Percentiles rank a stretch among this genome's conserved stretches.
phyloP scores from a whole-genome alignment of 202 grass and related monocot species.

The Digitaria exilis region DNA sequence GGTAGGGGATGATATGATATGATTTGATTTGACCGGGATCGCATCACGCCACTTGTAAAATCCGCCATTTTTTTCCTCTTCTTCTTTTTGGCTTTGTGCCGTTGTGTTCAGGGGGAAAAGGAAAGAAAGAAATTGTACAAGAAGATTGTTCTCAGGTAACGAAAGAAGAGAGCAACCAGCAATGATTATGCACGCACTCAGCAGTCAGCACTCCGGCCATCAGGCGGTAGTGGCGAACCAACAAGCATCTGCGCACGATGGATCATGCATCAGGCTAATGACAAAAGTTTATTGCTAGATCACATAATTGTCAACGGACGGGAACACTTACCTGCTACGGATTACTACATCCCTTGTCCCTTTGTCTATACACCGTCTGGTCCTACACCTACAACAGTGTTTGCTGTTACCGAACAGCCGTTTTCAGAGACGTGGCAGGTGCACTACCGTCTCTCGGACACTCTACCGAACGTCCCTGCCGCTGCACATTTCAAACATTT shows the following conservation, averaged over 20 bases:
- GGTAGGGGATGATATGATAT: background rate
- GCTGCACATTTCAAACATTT: background rate
- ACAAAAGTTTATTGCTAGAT: background rate
- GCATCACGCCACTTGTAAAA: conserved; percentile 57
- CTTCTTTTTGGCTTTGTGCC: background rate
- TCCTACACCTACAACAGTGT: background rate
- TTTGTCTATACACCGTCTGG: background rate
- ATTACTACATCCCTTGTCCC: too few relatives aligned
- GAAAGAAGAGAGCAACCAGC: background rate
- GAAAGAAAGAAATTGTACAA: conserved; percentile 41
- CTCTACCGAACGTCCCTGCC: background rate
- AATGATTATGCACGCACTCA: conserved; percentile 32
- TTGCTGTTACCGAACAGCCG: background rate
- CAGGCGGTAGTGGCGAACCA: conserved; percentile 32
- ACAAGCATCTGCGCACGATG: background rate
- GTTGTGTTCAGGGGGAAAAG: background rate
- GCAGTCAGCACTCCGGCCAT: background rate
- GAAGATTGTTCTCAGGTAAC: conserved; percentile 33
- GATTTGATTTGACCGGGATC: conserved; percentile 31
- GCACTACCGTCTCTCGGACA: conserved; percentile 24
- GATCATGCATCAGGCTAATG: background rate
- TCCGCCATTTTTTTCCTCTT: background rate
- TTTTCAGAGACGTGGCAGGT: conserved; percentile 14
- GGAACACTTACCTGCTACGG: background rate
- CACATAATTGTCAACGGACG: background rate